Evolutionary conservation across 805 yeast species (phyloP), one percentile per base, ranked within the genome.

Genomic region (Tetrapisispora arboricola): DNA sequence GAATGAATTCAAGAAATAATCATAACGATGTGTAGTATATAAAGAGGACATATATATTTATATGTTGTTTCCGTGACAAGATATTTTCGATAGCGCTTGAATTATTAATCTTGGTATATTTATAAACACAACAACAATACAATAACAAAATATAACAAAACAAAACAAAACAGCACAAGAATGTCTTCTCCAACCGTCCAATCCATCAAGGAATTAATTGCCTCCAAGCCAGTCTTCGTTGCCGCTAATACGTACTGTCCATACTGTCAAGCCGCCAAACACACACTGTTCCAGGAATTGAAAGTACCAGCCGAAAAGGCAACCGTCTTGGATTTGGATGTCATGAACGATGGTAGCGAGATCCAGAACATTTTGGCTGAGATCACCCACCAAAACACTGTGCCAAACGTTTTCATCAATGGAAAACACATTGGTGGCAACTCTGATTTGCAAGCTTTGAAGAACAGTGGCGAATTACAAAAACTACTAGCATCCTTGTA

Each of bases 371-470:
- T 92, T 49, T 70, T 90, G 47, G 61, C 60, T 39, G 75, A 80
- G 58, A 61, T 86, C 44, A 84, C 95, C 32, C 92, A 94, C 44
- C 96, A 90, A 71, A 73, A 78, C 50, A 86, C 96, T 36, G 96
- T 90, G 47, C 98, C 98, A 48, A 84, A 81, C 62, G 73, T 90
- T 54, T 90, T 82, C 68, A 85, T 90, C 59, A 78, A 72, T 38
- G 95, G 95, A 45, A 74, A 87, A 66, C 95, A 86, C 69, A 76
- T 90, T 55, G 98, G 98, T 45, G 98, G 97, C 47, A 85, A 86
- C 74, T 80, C 90, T 30, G 95, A 86, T 52, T 69, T 90, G 49
- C 94, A 86, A 65, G 71, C 75, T 40, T 73, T 88, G 61, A 69
- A 73, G 49, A 70, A 78, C 21, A 53, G 63, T 36, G 90, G 81